These are phyloP conservation scores for Avena insularis DNA, from an alignment of 176 grass and related monocot genomes.

Conservation along the genomic window DNA sequence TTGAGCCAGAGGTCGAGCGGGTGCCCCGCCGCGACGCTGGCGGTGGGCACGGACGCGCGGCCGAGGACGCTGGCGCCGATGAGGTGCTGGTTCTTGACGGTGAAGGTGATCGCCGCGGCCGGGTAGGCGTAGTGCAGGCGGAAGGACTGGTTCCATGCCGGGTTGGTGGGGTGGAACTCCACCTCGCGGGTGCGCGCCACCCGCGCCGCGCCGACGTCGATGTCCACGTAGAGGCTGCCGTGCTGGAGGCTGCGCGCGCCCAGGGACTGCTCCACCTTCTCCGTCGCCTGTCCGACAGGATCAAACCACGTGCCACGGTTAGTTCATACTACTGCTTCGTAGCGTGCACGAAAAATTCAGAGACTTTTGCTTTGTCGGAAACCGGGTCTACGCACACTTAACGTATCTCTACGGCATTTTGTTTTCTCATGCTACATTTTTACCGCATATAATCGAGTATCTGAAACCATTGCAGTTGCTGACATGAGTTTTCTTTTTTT, in stretches of 20 bases:
- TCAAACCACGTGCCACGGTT: background rate
- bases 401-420: background rate
- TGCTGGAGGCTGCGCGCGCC: conserved; percentile 48
- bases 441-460: background rate
- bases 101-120: conserved; percentile 49
- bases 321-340: background rate
- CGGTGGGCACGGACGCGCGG: conserved; percentile 47
- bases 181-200: conserved; percentile 74
- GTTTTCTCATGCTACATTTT: background rate
- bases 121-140: conserved; percentile 76
- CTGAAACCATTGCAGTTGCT: background rate
- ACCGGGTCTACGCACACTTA: background rate
- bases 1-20: conserved; percentile 55
- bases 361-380: background rate
- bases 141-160: conserved; percentile 89
- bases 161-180: conserved; percentile 62
- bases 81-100: conserved; percentile 70
- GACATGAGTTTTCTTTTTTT: background rate
- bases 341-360: background rate
- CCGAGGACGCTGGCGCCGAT: conserved; percentile 60
- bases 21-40: conserved; percentile 41
- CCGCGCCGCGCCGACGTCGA: conserved; percentile 73
- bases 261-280: conserved; percentile 59
- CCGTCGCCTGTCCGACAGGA: conserved; percentile 45
- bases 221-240: conserved; percentile 65